phyloP scores from a whole-genome alignment of 352 stramenopile genomes.

The Globisporangium paddicum region DNA sequence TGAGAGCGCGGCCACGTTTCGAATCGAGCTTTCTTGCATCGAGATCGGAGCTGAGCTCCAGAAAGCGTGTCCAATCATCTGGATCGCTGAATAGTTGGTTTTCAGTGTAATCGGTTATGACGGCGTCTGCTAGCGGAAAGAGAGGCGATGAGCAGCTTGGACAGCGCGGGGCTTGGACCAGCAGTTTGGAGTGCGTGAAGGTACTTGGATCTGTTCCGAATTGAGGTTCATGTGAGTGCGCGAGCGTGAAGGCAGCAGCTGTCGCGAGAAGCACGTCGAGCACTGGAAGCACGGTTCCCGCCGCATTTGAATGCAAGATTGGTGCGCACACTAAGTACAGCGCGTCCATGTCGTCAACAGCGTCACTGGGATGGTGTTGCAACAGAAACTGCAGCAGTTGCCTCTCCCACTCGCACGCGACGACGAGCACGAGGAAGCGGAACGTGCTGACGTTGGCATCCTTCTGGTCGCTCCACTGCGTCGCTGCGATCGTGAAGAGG shows the following conservation, averaged over 20 bases:
- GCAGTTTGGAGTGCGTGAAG: background rate
- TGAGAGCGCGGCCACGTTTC: constrained; percentile 7
- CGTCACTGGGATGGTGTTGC: constrained; percentile 26
- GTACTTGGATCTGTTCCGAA: background rate
- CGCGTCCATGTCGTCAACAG: constrained; percentile 12
- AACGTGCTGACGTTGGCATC: background rate
- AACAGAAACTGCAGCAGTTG: constrained; percentile 29
- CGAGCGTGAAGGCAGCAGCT: background rate
- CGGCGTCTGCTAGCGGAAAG: background rate
- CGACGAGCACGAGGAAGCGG: constrained; percentile 20
- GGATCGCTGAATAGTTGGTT: background rate
- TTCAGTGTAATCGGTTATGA: background rate
- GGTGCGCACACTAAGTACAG: constrained; percentile 1
- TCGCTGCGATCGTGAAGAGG: constrained; percentile 15
- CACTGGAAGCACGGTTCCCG: background rate
- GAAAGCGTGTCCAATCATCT: background rate
- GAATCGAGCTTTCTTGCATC: constrained; percentile 1
- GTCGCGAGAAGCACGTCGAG: constrained; percentile 2
- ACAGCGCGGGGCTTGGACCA: background rate
- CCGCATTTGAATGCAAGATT: background rate
- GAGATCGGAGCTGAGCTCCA: background rate
- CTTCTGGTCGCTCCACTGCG: constrained; percentile 14
- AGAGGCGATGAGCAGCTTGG: background rate
- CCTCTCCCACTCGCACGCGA: constrained; percentile 22
- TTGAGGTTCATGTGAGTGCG: background rate